A percentile compares a stretch with the other conserved stretches of the same genome.
Evolutionary conservation across 1,139 yeast genomes (phyloP).

Genomic region (Zygosaccharomyces pseudobailii): DNA sequence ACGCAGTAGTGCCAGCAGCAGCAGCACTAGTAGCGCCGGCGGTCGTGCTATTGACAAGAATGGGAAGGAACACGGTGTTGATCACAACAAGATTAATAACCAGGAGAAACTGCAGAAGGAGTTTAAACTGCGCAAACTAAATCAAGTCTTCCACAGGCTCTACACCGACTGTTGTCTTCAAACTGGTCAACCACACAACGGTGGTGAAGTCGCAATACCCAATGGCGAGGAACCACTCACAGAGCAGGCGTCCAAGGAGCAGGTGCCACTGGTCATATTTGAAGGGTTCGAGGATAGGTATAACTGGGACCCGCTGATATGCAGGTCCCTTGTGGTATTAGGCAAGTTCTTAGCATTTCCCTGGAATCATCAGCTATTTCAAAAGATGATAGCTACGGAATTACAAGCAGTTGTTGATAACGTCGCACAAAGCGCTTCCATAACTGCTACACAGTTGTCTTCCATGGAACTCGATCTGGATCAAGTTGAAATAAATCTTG

Average conservation of each 20-base stretch:
- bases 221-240: background rate
- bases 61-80: background rate
- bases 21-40: background rate
- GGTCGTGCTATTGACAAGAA: conserved; percentile 1
- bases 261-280: conserved; percentile 17
- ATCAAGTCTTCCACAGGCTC: conserved; percentile 9
- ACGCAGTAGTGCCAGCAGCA: conserved; percentile 3
- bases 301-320: conserved; percentile 18
- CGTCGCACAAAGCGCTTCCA: conserved; percentile 11
- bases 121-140: conserved; percentile 11
- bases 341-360: conserved; percentile 20
- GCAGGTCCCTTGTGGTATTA: conserved; percentile 11
- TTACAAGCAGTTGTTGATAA: conserved; percentile 7
- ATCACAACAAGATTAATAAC: conserved; percentile 4
- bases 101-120: conserved; percentile 11
- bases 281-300: conserved; percentile 23
- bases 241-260: background rate
- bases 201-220: background rate
- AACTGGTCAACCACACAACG: background rate
- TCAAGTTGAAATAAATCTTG: conserved; percentile 7
- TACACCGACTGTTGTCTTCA: conserved; percentile 6
- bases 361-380: conserved; percentile 20
- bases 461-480: conserved; percentile 8
- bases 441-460: conserved; percentile 9
- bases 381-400: conserved; percentile 8